These are phyloP conservation scores for Bassia scoparia DNA, from an alignment of 148 eudicot species.

Conservation along the genomic window DNA sequence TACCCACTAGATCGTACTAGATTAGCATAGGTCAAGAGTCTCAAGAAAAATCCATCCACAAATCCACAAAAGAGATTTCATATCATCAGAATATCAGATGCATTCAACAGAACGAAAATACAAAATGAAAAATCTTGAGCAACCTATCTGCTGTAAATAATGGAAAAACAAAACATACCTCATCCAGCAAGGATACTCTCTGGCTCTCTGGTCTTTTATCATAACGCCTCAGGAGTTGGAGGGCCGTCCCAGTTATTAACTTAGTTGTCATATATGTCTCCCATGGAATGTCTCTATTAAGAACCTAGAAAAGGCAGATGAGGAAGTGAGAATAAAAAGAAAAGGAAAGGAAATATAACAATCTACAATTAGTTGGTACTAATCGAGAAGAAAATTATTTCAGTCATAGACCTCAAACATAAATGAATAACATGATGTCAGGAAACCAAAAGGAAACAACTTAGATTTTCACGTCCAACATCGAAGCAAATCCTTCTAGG, in stretches of 20 bases:
- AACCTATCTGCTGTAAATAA: no score
- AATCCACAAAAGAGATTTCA: no score
- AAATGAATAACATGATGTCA: neutral
- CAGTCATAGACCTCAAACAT: neutral
- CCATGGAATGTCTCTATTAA: conserved; percentile 95
- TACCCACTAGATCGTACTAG: no score
- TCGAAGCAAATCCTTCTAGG: neutral
- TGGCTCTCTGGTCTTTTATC: conserved; percentile 73
- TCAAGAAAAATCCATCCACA: no score
- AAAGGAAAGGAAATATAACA: conserved; percentile 6
- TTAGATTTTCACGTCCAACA: neutral
- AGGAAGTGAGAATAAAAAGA: no score
- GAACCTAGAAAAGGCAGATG: conserved; percentile 65
- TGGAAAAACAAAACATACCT: conserved; percentile 39
- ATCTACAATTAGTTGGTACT: neutral
- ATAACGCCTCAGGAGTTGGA: conserved; percentile 84
- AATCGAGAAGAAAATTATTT: neutral
- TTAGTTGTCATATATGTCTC: conserved; percentile 95
- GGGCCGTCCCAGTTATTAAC: conserved; percentile 79
- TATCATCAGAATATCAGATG: no score
- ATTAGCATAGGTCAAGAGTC: no score
- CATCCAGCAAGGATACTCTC: conserved; percentile 79
- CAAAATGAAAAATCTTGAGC: neutral
- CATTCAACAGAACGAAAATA: neutral
- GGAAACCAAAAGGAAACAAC: neutral